Evolutionary conservation across 2,329 filamentous ascomycete species (phyloP).

Genomic region (Colletotrichum sp.): DNA sequence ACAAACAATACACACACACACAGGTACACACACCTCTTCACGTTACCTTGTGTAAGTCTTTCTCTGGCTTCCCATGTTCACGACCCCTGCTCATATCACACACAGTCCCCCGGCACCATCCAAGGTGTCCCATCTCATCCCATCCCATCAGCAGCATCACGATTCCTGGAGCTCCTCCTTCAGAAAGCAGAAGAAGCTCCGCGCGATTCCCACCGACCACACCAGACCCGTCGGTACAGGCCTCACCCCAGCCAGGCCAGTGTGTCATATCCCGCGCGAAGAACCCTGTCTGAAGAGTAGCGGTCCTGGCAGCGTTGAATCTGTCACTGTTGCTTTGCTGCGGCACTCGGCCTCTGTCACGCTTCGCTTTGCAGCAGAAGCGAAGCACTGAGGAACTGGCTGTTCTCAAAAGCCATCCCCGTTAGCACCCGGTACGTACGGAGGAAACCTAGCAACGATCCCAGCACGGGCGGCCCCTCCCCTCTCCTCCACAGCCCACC

Average conservation of each 20-base stretch:
- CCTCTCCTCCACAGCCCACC: neutral
- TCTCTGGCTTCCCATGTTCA: neutral
- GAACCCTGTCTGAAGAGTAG: neutral
- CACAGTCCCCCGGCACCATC: neutral
- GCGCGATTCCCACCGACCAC: neutral
- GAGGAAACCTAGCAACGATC: conserved; percentile 1
- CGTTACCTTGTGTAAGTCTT: neutral
- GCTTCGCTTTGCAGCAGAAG: neutral
- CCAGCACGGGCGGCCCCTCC: conserved; percentile 12
- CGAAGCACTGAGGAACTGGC: neutral
- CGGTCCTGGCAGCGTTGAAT: neutral
- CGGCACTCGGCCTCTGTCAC: neutral
- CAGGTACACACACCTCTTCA: neutral
- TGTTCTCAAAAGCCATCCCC: neutral
- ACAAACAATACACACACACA: neutral
- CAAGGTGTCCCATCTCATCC: neutral
- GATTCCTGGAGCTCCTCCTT: neutral
- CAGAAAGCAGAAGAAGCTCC: neutral
- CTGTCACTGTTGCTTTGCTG: neutral
- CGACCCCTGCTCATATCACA: conserved; percentile 3
- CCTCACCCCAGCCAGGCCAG: neutral
- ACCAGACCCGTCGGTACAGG: neutral
- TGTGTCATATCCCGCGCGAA: neutral
- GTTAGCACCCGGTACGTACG: neutral
- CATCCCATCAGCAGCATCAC: neutral